Evolutionary conservation across 2,329 filamentous ascomycete genomes (phyloP), one percentile per base, ranked within the genome.

Genomic region (Fonsecaea pugnacius): DNA sequence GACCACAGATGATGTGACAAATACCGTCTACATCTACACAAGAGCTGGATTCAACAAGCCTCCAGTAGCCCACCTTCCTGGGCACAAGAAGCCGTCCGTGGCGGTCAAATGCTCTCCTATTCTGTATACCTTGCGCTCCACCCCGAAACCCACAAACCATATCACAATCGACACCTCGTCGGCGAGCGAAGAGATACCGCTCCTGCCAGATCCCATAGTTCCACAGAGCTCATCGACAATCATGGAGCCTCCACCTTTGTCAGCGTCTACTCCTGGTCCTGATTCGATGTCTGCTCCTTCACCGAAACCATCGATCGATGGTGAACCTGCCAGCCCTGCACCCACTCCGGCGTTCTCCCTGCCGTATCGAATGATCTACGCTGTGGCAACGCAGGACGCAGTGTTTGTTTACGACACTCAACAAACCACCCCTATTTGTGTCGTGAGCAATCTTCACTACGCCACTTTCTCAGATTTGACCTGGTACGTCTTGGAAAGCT

Each of bases 21-120:
- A 99, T 74, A 99, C 95, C 0, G 96, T 99, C 24, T 99, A 99
- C 78, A 95, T 99, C 60, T 99, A 99, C 77, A 97, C 94, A 0
- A 85, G 95, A 71, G 95, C 93, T 33, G 95, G 95, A 27, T 92
- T 99, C 73, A 98, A 97, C 79, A 97, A 96, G 75, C 92, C 95
- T 1, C 95, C 95, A 2, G 90, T 98, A 63, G 92, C 94, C 6
- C 95, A 98, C 77, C 84, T 99, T 6, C 95, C 95, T 0, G 95
- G 95, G 1, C 94, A 98, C 78, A 99, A 97, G 82, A 99, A 99
- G 77, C 95, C 95, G 0, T 98, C 95, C 0, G 91, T 99, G 10
- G 95, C 93, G 1, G 91, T 99, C 65, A 91, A 91, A 73, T 99
- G 95, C 75, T 99, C 94, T 14, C 95, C 95, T 0, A 79, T 96